Evolutionary conservation across 2,329 filamentous ascomycete species (phyloP).

Genomic region (Chaetomium sp.): DNA sequence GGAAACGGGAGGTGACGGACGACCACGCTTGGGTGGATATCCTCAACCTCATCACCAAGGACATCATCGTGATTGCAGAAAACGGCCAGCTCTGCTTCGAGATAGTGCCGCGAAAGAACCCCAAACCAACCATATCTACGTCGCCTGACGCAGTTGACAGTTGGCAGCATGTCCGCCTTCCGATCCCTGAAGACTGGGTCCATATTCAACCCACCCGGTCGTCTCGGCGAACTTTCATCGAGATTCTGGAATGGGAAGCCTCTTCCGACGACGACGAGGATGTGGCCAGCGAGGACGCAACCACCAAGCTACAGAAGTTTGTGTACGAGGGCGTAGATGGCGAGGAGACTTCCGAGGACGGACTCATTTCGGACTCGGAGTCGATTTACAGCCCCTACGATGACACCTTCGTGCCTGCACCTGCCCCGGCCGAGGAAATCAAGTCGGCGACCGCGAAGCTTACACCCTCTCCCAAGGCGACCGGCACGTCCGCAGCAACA

Average conservation of each 20-base stretch:
- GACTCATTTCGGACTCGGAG: neutral
- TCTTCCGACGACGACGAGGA: neutral
- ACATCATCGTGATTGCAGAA: neutral
- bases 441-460: neutral
- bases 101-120: neutral
- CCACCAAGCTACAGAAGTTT: neutral
- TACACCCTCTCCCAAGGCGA: too few relatives aligned
- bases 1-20: neutral
- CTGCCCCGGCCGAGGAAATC: neutral
- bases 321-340: neutral
- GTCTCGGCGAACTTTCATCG: neutral
- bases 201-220: neutral
- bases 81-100: slow-evolving; percentile 9
- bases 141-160: neutral
- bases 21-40: neutral
- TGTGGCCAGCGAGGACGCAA: too few relatives aligned
- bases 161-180: neutral
- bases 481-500: neutral
- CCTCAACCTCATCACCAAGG: neutral
- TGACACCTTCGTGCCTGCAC: neutral
- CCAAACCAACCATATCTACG: neutral
- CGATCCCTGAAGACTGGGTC: neutral
- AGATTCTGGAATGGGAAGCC: neutral
- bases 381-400: neutral
- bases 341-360: neutral